Evolutionary conservation across 306 rosid genomes (phyloP), one percentile per base, ranked within the genome.

Genomic region (Sicyos baderoa): DNA sequence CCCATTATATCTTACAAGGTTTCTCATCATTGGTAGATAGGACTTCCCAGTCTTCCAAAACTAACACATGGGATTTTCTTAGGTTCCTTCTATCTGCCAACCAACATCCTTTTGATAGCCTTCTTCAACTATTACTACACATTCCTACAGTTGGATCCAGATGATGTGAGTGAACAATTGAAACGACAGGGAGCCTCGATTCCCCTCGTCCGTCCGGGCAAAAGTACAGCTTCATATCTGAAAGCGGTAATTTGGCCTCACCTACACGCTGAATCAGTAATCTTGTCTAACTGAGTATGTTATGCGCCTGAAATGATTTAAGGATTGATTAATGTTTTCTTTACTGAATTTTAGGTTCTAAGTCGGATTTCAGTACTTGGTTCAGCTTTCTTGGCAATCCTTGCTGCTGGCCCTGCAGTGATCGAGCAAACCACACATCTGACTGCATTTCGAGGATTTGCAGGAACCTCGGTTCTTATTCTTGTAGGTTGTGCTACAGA

Each of bases 71-170:
- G 37, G 76, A 62, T 75, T 66, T 73, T 70, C 78, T 80, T 74
- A 92, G 98, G 98, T 74, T 89, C 96, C 57, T 77, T 92, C 81
- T 89, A 89, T 79, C 89, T 92, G 69, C 95, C 93, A 7, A 83
- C 91, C 62, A 92, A 89, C 88, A 86, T 92, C 81, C 82, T 92
- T 67, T 74, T 92, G 68, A 89, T 89, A 64, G 98, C 89, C 73
- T 92, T 92, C 91, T 92, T 92, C 96, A 92, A 92, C 82, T 92
- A 92, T 77, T 89, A 92, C 79, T 92, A 92, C 86, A 92, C 98
- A 61, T 92, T 92, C 86, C 89, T 89, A 18, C 96, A 89, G 83
- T 78, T 92, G 84, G 98, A 92, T 75, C 93, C 97, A 44, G 97
- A 93, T 76, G 98, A 93, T 79, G 83, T 89, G 71, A 87, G 98